Evolutionary conservation across 129 eudicot genomes (phyloP).

Genomic region (Flaveria sonorensis): DNA sequence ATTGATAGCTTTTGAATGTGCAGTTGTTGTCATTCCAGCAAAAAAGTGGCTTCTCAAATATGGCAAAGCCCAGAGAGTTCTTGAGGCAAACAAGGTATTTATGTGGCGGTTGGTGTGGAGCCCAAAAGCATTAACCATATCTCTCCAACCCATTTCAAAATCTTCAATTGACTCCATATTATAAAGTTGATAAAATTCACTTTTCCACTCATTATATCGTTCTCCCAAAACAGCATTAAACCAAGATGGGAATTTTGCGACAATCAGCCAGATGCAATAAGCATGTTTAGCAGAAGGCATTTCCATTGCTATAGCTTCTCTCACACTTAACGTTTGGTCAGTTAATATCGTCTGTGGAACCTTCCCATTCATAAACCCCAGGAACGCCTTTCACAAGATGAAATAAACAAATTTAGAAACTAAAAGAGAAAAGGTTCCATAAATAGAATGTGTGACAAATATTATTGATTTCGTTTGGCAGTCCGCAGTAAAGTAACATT

Average conservation of each 20-base stretch:
- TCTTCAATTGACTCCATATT: constrained; percentile 84
- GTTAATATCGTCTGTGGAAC: constrained; percentile 91
- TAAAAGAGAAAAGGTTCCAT: not conserved
- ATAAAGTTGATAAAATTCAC: constrained; percentile 86
- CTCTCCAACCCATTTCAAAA: constrained; percentile 96
- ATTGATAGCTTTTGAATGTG: constrained; percentile 88
- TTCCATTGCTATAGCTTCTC: constrained; percentile 91
- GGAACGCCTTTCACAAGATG: constrained; percentile 58
- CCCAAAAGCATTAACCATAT: constrained; percentile 82
- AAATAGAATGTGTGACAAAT: constrained; percentile 5
- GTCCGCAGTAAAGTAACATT: not conserved
- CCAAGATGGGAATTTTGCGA: constrained; percentile 98
- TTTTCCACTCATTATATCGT: constrained; percentile 94
- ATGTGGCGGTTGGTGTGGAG: constrained; percentile 89
- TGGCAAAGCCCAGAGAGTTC: constrained; percentile 91
- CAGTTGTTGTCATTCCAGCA: constrained; percentile 88
- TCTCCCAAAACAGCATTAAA: constrained; percentile 92
- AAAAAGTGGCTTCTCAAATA: constrained; percentile 89
- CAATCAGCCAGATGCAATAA: constrained; percentile 93
- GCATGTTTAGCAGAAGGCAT: constrained; percentile 96
- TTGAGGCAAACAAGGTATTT: constrained; percentile 69
- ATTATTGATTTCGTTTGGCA: not conserved
- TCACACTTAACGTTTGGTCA: constrained; percentile 85
- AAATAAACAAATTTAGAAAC: constrained; percentile 13
- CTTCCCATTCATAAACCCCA: constrained; percentile 89